Conservation (phyloP, 2,329 filamentous ascomycete genomes). For the Sporothrix phasma region DNA sequence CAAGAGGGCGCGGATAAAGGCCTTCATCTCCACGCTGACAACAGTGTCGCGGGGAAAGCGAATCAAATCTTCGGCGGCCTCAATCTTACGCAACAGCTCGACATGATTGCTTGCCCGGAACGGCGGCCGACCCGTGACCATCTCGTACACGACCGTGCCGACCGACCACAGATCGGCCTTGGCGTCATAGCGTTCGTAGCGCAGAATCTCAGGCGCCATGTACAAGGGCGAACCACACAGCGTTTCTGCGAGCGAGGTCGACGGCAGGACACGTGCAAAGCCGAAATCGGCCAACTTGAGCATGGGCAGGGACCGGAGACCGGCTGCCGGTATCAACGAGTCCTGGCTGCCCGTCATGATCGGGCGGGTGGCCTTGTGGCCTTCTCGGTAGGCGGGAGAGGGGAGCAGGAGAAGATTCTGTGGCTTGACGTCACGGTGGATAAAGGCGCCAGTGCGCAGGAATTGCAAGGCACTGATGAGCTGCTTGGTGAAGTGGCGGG, state of each 20-base stretch:
- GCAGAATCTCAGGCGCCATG: constrained; percentile 96
- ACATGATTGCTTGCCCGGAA: constrained; percentile 93
- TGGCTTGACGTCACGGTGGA: constrained; percentile 95
- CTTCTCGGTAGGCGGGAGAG: constrained; percentile 58
- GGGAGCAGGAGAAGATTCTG: constrained; percentile 91
- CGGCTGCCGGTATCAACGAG: constrained; percentile 70
- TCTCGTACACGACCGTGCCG: constrained; percentile 89
- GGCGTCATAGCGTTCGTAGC: constrained; percentile 94
- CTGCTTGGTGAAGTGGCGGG: constrained; percentile 92
- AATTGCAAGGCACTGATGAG: constrained; percentile 87
- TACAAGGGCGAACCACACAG: constrained; percentile 94
- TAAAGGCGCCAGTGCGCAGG: constrained; percentile 71
- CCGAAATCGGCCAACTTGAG: constrained; percentile 97
- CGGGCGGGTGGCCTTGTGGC: constrained; percentile 51
- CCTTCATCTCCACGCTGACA: constrained; percentile 68
- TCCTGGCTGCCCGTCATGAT: constrained; percentile 69
- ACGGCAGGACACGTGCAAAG: constrained; percentile 86
- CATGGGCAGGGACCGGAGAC: constrained; percentile 80
- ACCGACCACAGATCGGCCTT: constrained; percentile 97
- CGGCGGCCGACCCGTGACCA: constrained; percentile 82
- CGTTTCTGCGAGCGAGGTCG: constrained; percentile 87
- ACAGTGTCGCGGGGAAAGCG: constrained; percentile 65
- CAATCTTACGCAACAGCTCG: constrained; percentile 84
- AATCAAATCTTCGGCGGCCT: constrained; percentile 77
- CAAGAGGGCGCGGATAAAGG: constrained; percentile 66